Evolutionary conservation across 2,329 filamentous ascomycete genomes (phyloP).

Genomic region (Apiospora arundinis): DNA sequence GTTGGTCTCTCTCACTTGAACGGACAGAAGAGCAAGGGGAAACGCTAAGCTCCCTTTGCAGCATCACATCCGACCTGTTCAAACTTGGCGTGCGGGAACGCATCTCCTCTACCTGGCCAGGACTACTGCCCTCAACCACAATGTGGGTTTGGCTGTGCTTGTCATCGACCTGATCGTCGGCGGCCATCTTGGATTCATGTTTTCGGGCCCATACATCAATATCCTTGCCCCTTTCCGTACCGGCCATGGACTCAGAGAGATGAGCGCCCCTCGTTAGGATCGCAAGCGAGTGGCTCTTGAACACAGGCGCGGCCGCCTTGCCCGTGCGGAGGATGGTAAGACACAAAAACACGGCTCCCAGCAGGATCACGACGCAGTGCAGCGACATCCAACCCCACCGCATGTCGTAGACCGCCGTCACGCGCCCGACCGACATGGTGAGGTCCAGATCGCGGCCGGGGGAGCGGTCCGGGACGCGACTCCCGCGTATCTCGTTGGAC

Average conservation of each 20-base stretch:
- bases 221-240: not conserved
- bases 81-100: not conserved
- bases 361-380: not conserved
- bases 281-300: not conserved
- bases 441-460: not conserved
- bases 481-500: not conserved
- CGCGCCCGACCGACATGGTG: not conserved
- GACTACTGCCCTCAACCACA: not conserved
- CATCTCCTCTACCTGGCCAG: not conserved
- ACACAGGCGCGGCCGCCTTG: not conserved
- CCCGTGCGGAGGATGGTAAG: not conserved
- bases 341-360: not conserved
- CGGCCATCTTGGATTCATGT: not conserved
- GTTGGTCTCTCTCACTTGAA: not conserved
- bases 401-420: not conserved
- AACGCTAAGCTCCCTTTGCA: not conserved
- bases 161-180: too few relatives aligned
- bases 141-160: not conserved
- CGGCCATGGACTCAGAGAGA: not conserved
- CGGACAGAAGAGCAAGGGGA: not conserved
- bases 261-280: not conserved
- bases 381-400: not conserved
- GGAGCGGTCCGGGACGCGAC: not conserved
- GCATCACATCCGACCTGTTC: not conserved
- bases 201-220: not conserved